phyloP scores from a whole-genome alignment of 176 grass and related monocot species.

The Carex myosuroides region DNA sequence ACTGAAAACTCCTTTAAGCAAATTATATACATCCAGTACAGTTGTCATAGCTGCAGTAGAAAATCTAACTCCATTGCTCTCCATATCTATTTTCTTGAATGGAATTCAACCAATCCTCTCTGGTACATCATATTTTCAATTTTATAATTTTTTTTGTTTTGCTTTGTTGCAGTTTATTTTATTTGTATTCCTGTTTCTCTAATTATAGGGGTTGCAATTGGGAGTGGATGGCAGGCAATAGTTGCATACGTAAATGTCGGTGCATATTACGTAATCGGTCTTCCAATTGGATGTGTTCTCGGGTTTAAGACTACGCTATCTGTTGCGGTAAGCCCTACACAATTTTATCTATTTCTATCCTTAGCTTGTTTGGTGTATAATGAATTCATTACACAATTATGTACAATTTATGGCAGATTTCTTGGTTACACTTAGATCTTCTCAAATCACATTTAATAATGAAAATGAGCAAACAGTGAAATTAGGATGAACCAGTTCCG shows the following conservation, averaged over 20 bases:
- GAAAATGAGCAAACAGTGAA: not conserved
- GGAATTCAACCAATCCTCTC: conserved; percentile 87
- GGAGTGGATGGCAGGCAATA: conserved; percentile 75
- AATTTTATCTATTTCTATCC: not conserved
- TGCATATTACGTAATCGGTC: conserved; percentile 66
- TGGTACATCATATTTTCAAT: conserved; percentile 23
- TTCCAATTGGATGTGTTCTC: conserved; percentile 63
- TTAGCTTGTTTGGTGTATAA: not conserved
- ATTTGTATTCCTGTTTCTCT: not conserved
- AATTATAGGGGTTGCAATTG: conserved; percentile 57
- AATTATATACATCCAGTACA: conserved; percentile 53
- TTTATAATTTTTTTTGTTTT: not conserved
- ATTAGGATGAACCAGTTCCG: not conserved
- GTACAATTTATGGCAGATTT: not conserved
- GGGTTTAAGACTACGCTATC: conserved; percentile 59
- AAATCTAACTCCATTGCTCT: conserved; percentile 46
- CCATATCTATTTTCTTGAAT: conserved; percentile 83
- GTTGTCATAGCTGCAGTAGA: conserved; percentile 38
- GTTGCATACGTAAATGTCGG: conserved; percentile 78
- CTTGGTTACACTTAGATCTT: not conserved
- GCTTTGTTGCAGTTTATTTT: not conserved
- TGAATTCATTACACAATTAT: not conserved
- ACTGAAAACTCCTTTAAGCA: conserved; percentile 53
- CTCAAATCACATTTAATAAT: not conserved
- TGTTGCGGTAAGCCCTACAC: conserved; percentile 33